Evolutionary conservation across 768 basidiomycete species (phyloP), one percentile per base, ranked within the genome.

Genomic region (Suillus weaverae): DNA sequence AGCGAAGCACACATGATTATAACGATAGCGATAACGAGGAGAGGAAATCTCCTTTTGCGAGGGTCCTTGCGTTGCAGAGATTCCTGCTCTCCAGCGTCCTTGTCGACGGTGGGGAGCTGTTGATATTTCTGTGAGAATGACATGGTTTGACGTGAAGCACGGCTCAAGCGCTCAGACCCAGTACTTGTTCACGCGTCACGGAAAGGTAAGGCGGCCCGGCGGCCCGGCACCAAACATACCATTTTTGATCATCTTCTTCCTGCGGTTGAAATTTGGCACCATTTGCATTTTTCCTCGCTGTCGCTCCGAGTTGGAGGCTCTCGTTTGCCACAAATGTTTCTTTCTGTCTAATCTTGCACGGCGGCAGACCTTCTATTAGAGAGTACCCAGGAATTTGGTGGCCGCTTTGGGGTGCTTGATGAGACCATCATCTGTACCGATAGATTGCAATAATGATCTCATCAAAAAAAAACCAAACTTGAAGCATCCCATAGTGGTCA

Each of bases 121-220:
- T 75, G 63, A 59, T 75, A 75, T 13, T 39, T 65, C n/a, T 69
- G 66, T 67, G 67, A 68, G 64, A 72, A 60, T 57, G 61, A 66
- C 72, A 73, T 74, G 22, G 36, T 36, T 48, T 32, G 50, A 32
- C 13, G 4, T 16, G 14, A 51, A 51, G 22, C 30, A 51, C 26
- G 13, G 48, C 26, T 50, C 26, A 16, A 26, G 6, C 33, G 48
- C 26, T 50, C 26, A 16, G 48, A 7, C 33, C 26, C 26, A 26
- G 26, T n/a, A n/a, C n/a, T n/a, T n/a, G n/a, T n/a, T n/a, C n/a
- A n/a, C n/a, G n/a, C n/a, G n/a, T n/a, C n/a, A n/a, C n/a, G 26
- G 26, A 26, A 26, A 26, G 26, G 26, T 26, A 26, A 26, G 26
- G 26, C 26, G 26, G 26, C 26, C 26, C 26, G 26, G 26, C 26